A percentile compares a stretch with the other conserved stretches of the same genome.
These are phyloP conservation scores for Talaromyces sp. DNA, from an alignment of 2,329 filamentous ascomycete species.

Conservation along the genomic window DNA sequence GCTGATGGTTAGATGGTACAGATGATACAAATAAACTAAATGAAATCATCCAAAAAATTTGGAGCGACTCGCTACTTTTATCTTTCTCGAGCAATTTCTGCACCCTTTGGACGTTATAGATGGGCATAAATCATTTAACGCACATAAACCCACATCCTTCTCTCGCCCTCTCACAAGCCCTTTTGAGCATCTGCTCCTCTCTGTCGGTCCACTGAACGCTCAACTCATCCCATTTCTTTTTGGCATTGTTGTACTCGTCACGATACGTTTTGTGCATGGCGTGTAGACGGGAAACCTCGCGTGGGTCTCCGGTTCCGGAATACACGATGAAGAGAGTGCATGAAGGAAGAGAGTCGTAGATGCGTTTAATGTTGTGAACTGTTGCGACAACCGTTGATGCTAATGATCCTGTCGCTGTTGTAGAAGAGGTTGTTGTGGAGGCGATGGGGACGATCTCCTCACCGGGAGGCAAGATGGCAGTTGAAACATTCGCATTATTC, in stretches of 20 bases:
- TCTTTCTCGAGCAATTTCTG: neutral
- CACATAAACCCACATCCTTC: slow-evolving; percentile 57
- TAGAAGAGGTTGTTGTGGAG: neutral
- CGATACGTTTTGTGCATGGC: slow-evolving; percentile 54
- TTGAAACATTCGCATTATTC: slow-evolving; percentile 41
- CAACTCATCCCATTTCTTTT: slow-evolving; percentile 60
- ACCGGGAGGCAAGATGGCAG: slow-evolving; percentile 25
- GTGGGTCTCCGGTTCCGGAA: slow-evolving; percentile 61
- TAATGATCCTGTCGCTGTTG: slow-evolving; percentile 32
- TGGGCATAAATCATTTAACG: slow-evolving; percentile 47
- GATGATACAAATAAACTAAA: neutral
- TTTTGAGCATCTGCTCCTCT: slow-evolving; percentile 58
- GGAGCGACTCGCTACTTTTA: slow-evolving; percentile 14
- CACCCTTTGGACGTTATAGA: neutral
- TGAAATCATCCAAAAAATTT: neutral
- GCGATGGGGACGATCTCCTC: slow-evolving; percentile 23
- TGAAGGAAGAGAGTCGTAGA: slow-evolving; percentile 55
- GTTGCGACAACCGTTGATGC: slow-evolving; percentile 49
- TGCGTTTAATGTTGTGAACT: slow-evolving; percentile 47
- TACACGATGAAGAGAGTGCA: slow-evolving; percentile 62
- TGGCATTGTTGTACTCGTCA: slow-evolving; percentile 54
- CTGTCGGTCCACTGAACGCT: slow-evolving; percentile 62
- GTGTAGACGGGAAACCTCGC: slow-evolving; percentile 55
- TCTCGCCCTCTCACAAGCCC: slow-evolving; percentile 54
- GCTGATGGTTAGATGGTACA: slow-evolving; percentile 24